Evolutionary conservation across 768 basidiomycete genomes (phyloP), one percentile per base, ranked within the genome.

Genomic region (Clavaria fumosa): DNA sequence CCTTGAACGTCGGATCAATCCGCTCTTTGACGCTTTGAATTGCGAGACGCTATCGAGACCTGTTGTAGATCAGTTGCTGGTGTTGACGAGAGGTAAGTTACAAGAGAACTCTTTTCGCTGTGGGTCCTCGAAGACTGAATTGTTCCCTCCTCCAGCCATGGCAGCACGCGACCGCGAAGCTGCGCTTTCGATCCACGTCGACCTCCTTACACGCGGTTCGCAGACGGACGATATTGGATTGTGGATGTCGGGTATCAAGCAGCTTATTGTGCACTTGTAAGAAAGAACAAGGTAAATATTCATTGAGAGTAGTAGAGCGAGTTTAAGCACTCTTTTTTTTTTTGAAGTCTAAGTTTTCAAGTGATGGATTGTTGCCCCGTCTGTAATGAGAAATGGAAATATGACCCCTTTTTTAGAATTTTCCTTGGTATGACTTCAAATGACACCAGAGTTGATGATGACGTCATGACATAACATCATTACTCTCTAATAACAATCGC

Each of bases 201-300:
- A 86, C 37, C 59, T 95, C 20, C 64, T 96, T 32, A 90, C 86
- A 2, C 62, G 67, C 34, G 81, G 78, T 18, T 78, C 81, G 35
- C 69, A 75, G 39, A 79, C 78, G 28, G 80, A 85, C 36, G 86
- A 91, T 47, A 85, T 91, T 51, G 75, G 72, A 1, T 50, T 82
- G 39, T 82, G 77, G 78, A 83, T 90, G 85, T 77, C 86, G 9
- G 86, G 82, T 5, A 59, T 93, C 41, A 93, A 93, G 57, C 85
- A 89, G 53, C 56, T 95, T 46, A 82, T 93, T 51, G 62, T 75
- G 63, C 67, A 72, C 47, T 47, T 85, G 57, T 83, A n/a, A n/a
- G n/a, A n/a, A n/a, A n/a, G n/a, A n/a, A n/a, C n/a, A n/a, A n/a
- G n/a, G n/a, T n/a, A n/a, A n/a, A n/a, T n/a, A n/a, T n/a, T n/a